phyloP scores from a whole-genome alignment of 2,329 filamentous ascomycete species.

The Grosmannia penicillata region DNA sequence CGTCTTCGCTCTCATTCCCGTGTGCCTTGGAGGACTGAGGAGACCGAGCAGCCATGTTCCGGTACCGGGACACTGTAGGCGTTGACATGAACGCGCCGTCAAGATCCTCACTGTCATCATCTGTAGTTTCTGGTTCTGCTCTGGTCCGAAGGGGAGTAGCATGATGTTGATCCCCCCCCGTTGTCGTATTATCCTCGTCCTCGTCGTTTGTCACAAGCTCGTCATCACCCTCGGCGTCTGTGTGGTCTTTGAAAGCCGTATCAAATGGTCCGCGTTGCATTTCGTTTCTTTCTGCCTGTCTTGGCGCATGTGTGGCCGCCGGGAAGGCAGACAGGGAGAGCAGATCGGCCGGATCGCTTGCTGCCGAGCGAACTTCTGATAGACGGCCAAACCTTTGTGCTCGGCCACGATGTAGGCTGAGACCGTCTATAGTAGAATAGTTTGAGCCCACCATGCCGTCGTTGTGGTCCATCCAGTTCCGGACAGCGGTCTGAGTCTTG shows the following conservation, averaged over 20 bases:
- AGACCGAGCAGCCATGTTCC: constrained; percentile 7
- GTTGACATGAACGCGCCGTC: constrained; percentile 42
- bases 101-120: constrained; percentile 19
- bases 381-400: constrained; percentile 32
- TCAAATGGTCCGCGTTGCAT: constrained; percentile 7
- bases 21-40: constrained; percentile 14
- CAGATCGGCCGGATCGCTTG: constrained; percentile 51
- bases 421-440: constrained; percentile 34
- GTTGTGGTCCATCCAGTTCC: constrained; percentile 75
- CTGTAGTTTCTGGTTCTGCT: constrained; percentile 10
- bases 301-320: constrained; percentile 14
- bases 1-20: constrained; percentile 4
- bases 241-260: constrained; percentile 43
- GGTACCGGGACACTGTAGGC: constrained; percentile 21
- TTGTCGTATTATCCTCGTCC: constrained; percentile 26
- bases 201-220: constrained; percentile 76
- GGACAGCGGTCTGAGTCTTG: constrained; percentile 68
- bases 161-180: constrained; percentile 2
- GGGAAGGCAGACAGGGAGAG: constrained; percentile 30
- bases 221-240: constrained; percentile 79
- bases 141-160: not conserved
- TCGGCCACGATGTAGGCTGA: constrained; percentile 32
- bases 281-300: not conserved
- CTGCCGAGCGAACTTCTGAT: constrained; percentile 43
- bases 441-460: constrained; percentile 35